Conservation (phyloP, 495 filamentous ascomycete species). For the Cryomyces minteri region DNA sequence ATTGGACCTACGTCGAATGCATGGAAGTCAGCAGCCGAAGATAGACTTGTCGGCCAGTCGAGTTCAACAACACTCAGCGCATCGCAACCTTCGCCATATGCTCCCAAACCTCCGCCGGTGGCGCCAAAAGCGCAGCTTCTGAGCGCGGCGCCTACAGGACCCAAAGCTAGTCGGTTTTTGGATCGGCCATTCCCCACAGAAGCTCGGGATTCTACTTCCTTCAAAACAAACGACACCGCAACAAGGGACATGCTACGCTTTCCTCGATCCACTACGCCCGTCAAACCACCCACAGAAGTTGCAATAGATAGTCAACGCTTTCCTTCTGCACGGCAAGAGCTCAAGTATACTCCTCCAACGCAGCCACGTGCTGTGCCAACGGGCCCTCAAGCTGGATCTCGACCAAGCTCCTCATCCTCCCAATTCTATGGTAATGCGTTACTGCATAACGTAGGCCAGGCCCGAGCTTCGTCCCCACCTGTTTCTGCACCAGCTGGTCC, state of each 20-base stretch:
- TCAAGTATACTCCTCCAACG: too few species aligned
- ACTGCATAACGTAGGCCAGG: neutral
- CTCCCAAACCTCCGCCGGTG: neutral
- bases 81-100: neutral
- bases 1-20: too few species aligned
- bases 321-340: too few species aligned
- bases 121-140: constrained; percentile 4
- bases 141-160: constrained; percentile 13
- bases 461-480: constrained; percentile 8
- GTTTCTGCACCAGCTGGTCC: constrained; percentile 12
- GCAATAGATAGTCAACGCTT: neutral
- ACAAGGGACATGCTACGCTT: neutral
- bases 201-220: neutral
- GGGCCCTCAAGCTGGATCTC: neutral
- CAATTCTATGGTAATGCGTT: neutral
- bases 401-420: neutral
- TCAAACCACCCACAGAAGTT: neutral
- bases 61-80: too few species aligned
- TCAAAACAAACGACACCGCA: neutral
- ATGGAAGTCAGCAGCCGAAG: neutral
- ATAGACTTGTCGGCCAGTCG: neutral
- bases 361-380: neutral
- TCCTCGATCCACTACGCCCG: neutral
- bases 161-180: constrained; percentile 13
- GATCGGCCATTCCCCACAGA: neutral